These are phyloP conservation scores for Mycosarcoma mackinlayi DNA, from an alignment of 1,284 basidiomycete genomes.

Conservation along the genomic window DNA sequence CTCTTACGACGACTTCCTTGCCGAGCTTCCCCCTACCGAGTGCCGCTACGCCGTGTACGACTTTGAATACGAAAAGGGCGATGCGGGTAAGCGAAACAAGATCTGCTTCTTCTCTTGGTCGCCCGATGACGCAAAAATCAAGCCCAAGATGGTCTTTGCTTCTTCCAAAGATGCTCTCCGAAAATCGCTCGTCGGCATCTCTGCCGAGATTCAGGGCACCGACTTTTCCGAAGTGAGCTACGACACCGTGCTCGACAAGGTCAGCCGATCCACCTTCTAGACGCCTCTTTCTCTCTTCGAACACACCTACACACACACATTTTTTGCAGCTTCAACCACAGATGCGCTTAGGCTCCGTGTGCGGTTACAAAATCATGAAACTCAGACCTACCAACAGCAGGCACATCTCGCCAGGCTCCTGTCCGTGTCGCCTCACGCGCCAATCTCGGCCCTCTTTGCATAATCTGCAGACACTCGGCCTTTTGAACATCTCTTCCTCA, in stretches of 20 bases:
- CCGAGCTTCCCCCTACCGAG: conserved; percentile 79
- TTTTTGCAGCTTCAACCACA: too few relatives aligned
- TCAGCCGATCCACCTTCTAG: conserved; percentile 45
- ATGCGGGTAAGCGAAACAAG: conserved; percentile 86
- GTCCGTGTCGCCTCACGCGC: too few relatives aligned
- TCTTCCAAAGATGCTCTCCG: conserved; percentile 89
- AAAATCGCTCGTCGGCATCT: conserved; percentile 77
- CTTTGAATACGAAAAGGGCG: conserved; percentile 84
- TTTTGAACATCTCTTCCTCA: too few relatives aligned
- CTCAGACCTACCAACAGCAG: too few relatives aligned
- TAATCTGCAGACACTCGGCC: too few relatives aligned
- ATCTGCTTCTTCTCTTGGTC: conserved; percentile 87
- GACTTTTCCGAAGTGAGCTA: conserved; percentile 81
- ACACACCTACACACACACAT: too few relatives aligned
- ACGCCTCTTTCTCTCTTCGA: conserved; percentile 1
- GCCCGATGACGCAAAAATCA: conserved; percentile 87
- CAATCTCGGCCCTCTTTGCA: too few relatives aligned
- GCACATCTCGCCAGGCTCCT: too few relatives aligned
- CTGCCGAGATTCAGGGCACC: conserved; percentile 87
- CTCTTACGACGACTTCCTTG: conserved; percentile 82
- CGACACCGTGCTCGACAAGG: conserved; percentile 71
- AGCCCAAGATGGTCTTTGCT: conserved; percentile 93
- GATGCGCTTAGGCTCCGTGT: too few relatives aligned
- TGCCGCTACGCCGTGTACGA: conserved; percentile 94
- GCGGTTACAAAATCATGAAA: too few relatives aligned